A percentile compares a stretch with the other conserved stretches of the same genome.
Conservation (phyloP, 83 land plant genomes). For the Thuja plicata region DNA sequence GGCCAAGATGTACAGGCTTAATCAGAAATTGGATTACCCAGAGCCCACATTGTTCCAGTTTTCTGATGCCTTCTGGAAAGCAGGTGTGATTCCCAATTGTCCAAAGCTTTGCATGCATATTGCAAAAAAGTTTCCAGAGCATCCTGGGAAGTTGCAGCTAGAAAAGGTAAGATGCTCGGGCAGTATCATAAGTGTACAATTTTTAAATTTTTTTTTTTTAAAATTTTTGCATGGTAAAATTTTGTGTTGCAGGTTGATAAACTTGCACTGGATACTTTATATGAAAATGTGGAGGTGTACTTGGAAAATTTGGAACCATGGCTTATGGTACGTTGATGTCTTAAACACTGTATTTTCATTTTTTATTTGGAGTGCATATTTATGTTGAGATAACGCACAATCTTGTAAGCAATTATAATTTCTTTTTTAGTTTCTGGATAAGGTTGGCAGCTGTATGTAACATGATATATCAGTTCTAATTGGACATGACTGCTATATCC, state of each 20-base stretch:
- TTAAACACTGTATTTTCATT: background rate
- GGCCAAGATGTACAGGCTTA: constrained; percentile 82
- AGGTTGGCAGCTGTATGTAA: background rate
- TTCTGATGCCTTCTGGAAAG: constrained; percentile 89
- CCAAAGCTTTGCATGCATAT: constrained; percentile 80
- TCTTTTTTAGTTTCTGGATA: background rate
- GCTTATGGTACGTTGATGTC: constrained; percentile 63
- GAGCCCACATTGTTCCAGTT: constrained; percentile 56
- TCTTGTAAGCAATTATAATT: background rate
- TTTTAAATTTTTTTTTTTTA: background rate
- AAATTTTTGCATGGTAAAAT: background rate
- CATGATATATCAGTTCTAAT: constrained; percentile 7
- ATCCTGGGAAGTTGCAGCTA: constrained; percentile 83
- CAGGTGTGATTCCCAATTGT: constrained; percentile 84
- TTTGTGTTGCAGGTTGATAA: constrained; percentile 80
- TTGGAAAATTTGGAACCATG: constrained; percentile 87
- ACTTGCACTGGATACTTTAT: constrained; percentile 70
- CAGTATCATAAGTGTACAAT: background rate
- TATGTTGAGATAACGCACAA: background rate
- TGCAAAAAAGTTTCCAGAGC: constrained; percentile 93
- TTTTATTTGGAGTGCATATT: background rate
- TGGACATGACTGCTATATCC: background rate
- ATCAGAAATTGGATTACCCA: constrained; percentile 71
- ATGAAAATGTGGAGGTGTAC: constrained; percentile 73
- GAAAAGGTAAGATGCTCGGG: constrained; percentile 64